Base-by-base conservation (phyloP, 495 filamentous ascomycete species). In the Penicillium paxilli region DNA sequence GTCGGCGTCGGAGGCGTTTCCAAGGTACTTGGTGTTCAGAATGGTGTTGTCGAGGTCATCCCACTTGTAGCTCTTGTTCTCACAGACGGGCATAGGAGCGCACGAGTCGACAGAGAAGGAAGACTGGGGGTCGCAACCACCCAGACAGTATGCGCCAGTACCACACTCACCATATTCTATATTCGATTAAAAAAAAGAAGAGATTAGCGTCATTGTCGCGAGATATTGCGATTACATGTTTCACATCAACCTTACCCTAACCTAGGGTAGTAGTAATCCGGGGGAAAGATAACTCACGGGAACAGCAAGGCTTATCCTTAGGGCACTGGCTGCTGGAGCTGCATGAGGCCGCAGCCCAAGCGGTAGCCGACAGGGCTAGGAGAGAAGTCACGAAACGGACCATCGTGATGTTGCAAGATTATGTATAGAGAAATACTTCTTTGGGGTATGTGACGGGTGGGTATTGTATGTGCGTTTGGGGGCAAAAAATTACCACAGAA, bases 101-200 rank as follows among this genome's bases (percentile, higher is more conserved):
- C 94, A 98, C 2, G 94, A 87, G 51, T 92, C 85, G 60, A 97
- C 77, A 4, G 82, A 80, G 74, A 83, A 86, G 26, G 93, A 97
- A 70, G 82, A 84, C 52, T 83, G 83, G 33, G 90, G 88, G 68
- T 98, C 93, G 76, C 94, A 98, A 54, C 94, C 94, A 50, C 95
- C 95, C 20, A 98, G 85, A 62, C 94, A 98, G 80, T 88, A 98
- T 45, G 91, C 94, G 62, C 94, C 94, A 37, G 90, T 87, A 76
- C 92, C 86, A 65, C 94, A 98, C 75, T 94, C 81, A 57, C 90
- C 90, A 73, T 98, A 98, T 73, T 92, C 93, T 98, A 63, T 44
- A 38, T 16, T 5, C 6, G 5, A 5, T 28, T 16, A n/a, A 5
- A 38, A 37, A 16, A n/a, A 37, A n/a, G n/a, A n/a, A n/a, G n/a